phyloP scores from a whole-genome alignment of 176 grass and related monocot species.

The Puya raimondii region DNA sequence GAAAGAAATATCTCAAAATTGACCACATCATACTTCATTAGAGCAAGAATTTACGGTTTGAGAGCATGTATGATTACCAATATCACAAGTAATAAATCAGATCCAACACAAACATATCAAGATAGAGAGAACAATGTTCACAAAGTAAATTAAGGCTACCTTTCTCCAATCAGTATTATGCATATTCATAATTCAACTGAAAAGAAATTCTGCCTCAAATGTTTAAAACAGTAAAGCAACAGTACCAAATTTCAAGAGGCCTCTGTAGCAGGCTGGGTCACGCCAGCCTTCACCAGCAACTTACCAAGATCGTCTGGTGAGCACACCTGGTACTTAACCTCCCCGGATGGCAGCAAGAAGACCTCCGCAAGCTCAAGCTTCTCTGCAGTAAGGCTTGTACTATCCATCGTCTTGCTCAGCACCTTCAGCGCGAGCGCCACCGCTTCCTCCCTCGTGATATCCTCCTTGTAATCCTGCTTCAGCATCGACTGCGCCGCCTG shows the following conservation, averaged over 20 bases:
- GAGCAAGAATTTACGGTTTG: no score
- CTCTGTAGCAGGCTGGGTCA: constrained; percentile 47
- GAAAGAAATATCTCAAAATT: no score
- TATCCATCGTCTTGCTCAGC: constrained; percentile 92
- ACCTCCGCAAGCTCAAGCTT: constrained; percentile 91
- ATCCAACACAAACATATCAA: no score
- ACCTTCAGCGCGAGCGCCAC: constrained; percentile 78
- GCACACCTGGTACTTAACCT: constrained; percentile 88
- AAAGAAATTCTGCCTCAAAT: background rate
- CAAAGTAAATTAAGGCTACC: background rate
- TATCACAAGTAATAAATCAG: no score
- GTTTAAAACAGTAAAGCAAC: constrained; percentile 5
- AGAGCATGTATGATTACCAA: no score
- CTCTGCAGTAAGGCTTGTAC: constrained; percentile 67
- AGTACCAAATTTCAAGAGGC: constrained; percentile 5
- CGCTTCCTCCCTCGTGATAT: constrained; percentile 68
- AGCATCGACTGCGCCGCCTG: constrained; percentile 93
- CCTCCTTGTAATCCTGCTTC: constrained; percentile 89
- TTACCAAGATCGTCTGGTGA: constrained; percentile 46
- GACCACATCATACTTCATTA: no score
- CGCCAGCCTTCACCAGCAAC: constrained; percentile 51
- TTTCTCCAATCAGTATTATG: background rate
- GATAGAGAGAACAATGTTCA: background rate
- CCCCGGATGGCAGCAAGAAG: constrained; percentile 44
- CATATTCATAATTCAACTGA: background rate